Evolutionary conservation across 2,329 filamentous ascomycete species (phyloP).

Genomic region (Fusarium beomiforme): DNA sequence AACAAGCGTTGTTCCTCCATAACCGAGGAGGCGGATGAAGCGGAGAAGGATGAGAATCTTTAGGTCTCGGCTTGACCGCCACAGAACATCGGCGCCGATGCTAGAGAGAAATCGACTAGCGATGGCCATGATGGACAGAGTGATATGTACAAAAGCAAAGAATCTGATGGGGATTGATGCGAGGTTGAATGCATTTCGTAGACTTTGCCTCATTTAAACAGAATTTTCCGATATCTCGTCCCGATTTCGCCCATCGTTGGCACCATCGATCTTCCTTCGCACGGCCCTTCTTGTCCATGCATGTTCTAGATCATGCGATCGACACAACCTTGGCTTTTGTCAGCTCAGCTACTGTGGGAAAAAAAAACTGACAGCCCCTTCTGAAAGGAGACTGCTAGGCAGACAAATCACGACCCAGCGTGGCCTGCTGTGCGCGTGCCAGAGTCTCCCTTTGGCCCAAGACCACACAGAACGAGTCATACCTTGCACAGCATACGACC

Average conservation of each 20-base stretch:
- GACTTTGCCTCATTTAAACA: neutral
- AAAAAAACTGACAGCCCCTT: neutral
- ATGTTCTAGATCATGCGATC: conserved; percentile 9
- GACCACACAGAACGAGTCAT: conserved; percentile 6
- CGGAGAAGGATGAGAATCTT: conserved; percentile 35
- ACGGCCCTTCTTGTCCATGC: neutral
- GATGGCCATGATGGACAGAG: neutral
- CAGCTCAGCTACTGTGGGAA: neutral
- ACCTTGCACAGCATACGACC: conserved; percentile 5
- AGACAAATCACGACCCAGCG: conserved; percentile 10
- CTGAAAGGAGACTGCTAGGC: neutral
- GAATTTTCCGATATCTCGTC: neutral
- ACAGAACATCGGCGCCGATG: conserved; percentile 32
- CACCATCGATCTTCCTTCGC: neutral
- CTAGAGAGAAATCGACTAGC: conserved; percentile 14
- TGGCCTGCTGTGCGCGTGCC: neutral
- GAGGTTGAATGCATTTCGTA: neutral
- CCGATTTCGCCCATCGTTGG: neutral
- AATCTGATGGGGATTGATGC: neutral
- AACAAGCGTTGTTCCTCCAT: conserved; percentile 35
- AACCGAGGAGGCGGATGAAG: conserved; percentile 33
- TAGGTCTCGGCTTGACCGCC: conserved; percentile 32
- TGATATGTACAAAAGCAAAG: neutral
- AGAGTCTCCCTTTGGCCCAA: conserved; percentile 6
- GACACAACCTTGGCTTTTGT: neutral